Conservation (phyloP, 192 early-diverging fungal species). For the Podila minutissima region DNA sequence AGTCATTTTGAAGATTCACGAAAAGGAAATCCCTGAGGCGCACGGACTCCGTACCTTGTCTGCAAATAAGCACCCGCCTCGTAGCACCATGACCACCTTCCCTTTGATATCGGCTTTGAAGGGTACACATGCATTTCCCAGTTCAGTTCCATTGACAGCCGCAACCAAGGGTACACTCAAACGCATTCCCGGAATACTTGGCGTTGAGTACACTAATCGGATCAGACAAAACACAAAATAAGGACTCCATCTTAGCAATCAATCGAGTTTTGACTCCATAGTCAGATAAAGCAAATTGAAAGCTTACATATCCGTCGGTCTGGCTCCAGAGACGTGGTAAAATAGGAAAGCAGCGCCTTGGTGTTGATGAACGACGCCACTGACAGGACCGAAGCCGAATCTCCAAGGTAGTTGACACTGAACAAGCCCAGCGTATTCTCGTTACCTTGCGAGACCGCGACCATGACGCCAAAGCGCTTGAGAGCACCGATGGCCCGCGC, state of each 20-base stretch:
- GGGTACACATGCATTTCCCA: constrained; percentile 62
- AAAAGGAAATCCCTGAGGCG: background rate
- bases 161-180: constrained; percentile 44
- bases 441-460: constrained; percentile 72
- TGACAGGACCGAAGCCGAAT: constrained; percentile 58
- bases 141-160: constrained; percentile 34
- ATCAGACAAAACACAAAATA: background rate
- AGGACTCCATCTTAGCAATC: background rate
- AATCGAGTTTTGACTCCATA: background rate
- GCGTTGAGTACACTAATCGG: constrained; percentile 1
- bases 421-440: constrained; percentile 68
- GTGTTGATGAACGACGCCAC: constrained; percentile 66
- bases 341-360: constrained; percentile 20
- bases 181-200: constrained; percentile 15
- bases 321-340: constrained; percentile 24
- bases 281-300: background rate
- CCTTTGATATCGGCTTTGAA: constrained; percentile 51
- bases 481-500: constrained; percentile 64
- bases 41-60: constrained; percentile 5
- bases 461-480: constrained; percentile 36
- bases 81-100: constrained; percentile 67
- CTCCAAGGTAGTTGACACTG: constrained; percentile 63
- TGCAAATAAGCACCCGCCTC: constrained; percentile 72
- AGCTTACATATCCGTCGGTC: constrained; percentile 14
- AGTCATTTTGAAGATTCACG: background rate